These are phyloP conservation scores for Metarhizium rileyi DNA, from an alignment of 2,329 filamentous ascomycete genomes.

Conservation along the genomic window DNA sequence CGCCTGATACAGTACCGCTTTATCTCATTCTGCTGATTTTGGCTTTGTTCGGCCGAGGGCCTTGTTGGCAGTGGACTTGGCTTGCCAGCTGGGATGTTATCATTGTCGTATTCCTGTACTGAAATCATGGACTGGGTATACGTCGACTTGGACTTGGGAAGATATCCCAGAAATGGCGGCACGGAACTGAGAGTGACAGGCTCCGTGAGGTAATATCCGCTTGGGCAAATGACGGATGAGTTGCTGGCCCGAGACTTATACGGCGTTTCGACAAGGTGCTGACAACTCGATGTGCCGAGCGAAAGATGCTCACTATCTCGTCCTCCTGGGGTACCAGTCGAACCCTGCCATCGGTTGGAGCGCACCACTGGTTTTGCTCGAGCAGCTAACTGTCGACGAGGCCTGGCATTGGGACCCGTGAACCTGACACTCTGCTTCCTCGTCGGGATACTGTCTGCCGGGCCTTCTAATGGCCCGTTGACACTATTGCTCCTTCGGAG, in stretches of 20 bases:
- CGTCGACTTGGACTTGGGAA: constrained; percentile 49
- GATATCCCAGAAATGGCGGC: constrained; percentile 36
- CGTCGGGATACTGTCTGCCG: constrained; percentile 9
- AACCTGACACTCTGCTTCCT: constrained; percentile 48
- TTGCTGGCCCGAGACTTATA: not conserved
- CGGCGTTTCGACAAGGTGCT: not conserved
- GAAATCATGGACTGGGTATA: constrained; percentile 25
- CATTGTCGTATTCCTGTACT: constrained; percentile 4
- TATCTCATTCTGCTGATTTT: constrained; percentile 20
- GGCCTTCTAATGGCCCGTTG: constrained; percentile 9
- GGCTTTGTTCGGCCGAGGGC: not conserved
- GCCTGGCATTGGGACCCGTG: constrained; percentile 24
- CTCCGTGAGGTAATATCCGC: not conserved
- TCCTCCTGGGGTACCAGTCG: not conserved
- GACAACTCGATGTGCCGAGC: not conserved
- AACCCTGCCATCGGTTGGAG: not conserved
- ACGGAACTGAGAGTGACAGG: constrained; percentile 15
- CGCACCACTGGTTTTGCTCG: constrained; percentile 14
- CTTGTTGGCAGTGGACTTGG: constrained; percentile 7
- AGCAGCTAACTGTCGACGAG: constrained; percentile 18
- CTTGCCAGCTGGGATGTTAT: constrained; percentile 4
- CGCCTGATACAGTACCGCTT: constrained; percentile 6
- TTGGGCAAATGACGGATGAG: constrained; percentile 21
- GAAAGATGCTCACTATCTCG: not conserved
- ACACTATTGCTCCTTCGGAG: constrained; percentile 13